These are phyloP conservation scores for Chalciporus sp. DNA, from an alignment of 1,284 basidiomycete species.

Conservation along the genomic window DNA sequence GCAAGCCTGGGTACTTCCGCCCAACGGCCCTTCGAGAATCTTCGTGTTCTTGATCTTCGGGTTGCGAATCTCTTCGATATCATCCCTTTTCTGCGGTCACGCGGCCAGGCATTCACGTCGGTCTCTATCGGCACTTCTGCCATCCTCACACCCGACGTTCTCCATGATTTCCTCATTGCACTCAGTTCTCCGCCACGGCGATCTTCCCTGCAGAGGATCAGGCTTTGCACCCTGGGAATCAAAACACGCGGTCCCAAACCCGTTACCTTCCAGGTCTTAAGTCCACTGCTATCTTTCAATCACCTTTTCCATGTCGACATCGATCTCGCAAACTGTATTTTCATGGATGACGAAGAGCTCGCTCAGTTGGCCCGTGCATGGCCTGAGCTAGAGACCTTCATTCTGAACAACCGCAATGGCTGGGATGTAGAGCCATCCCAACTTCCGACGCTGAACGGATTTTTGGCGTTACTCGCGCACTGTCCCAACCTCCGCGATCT, in stretches of 20 bases:
- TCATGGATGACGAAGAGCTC: slow-evolving; percentile 18
- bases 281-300: slow-evolving; percentile 6
- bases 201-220: slow-evolving; percentile 1
- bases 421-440: neutral
- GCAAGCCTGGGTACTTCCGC: neutral
- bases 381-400: slow-evolving; percentile 12
- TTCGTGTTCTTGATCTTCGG: slow-evolving; percentile 1
- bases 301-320: neutral
- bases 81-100: slow-evolving; percentile 3
- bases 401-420: neutral
- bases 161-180: slow-evolving; percentile 7
- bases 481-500: slow-evolving; percentile 15
- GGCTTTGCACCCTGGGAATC: neutral
- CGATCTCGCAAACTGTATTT: neutral
- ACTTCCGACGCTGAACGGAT: slow-evolving; percentile 13
- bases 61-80: slow-evolving; percentile 3
- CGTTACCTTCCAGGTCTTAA: slow-evolving; percentile 5
- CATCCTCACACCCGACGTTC: neutral
- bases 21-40: slow-evolving; percentile 8
- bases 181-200: slow-evolving; percentile 10
- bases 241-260: neutral
- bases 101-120: slow-evolving; percentile 9
- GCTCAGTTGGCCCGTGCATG: slow-evolving; percentile 12
- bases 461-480: slow-evolving; percentile 12
- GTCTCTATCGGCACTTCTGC: neutral